A percentile compares a stretch with the other conserved stretches of the same genome.
Evolutionary conservation across 805 yeast species (phyloP).

Genomic region (Sugiyamaella mastotermitis): DNA sequence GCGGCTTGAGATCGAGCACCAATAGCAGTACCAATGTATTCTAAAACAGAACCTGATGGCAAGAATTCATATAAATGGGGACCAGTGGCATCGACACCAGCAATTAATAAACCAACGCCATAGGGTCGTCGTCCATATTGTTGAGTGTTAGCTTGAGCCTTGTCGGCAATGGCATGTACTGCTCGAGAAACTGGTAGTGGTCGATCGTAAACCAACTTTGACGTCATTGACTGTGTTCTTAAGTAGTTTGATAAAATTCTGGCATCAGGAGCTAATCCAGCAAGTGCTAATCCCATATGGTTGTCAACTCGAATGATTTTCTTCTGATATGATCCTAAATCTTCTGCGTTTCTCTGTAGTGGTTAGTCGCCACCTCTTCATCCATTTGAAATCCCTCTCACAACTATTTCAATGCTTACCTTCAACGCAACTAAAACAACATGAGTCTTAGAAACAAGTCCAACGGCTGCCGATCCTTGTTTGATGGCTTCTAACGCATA

Average conservation of each 20-base stretch:
- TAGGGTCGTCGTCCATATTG: slow-evolving; percentile 95
- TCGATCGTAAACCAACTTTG: slow-evolving; percentile 77
- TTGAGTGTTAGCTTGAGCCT: slow-evolving; percentile 96
- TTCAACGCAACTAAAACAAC: slow-evolving; percentile 92
- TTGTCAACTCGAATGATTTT: slow-evolving; percentile 87
- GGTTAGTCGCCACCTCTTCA: no score
- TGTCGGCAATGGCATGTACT: slow-evolving; percentile 82
- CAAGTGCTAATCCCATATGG: slow-evolving; percentile 91
- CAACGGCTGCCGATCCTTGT: slow-evolving; percentile 97
- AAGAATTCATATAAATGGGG: slow-evolving; percentile 92
- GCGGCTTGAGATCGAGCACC: slow-evolving; percentile 99
- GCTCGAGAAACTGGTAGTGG: slow-evolving; percentile 80
- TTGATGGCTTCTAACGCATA: slow-evolving; percentile 93
- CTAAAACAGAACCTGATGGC: slow-evolving; percentile 91
- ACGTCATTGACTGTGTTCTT: slow-evolving; percentile 86
- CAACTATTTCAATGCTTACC: slow-evolving; percentile 25
- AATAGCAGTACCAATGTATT: slow-evolving; percentile 88
- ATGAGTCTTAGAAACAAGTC: slow-evolving; percentile 76
- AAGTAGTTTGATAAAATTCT: slow-evolving; percentile 84
- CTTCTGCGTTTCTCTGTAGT: slow-evolving; percentile 80
- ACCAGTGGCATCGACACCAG: slow-evolving; percentile 91
- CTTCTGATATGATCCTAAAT: slow-evolving; percentile 93
- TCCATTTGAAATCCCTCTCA: no score
- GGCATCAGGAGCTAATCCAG: slow-evolving; percentile 98
- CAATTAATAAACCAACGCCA: slow-evolving; percentile 89